These are phyloP conservation scores for Cyclotella atomus DNA, from an alignment of 108 stramenopile genomes.

Conservation along the genomic window DNA sequence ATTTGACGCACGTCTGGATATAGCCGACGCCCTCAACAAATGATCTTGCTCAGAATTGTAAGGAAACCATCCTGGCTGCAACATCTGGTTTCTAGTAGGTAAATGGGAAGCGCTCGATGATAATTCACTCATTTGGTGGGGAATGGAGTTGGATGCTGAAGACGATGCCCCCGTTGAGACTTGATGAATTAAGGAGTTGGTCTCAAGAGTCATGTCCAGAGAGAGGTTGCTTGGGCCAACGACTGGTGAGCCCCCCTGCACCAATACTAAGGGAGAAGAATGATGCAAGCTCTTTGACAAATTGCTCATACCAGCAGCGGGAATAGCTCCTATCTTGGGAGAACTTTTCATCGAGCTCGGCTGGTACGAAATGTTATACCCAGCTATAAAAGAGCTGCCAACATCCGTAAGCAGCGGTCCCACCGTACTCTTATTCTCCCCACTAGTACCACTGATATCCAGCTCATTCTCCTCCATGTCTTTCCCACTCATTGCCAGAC, in stretches of 20 bases:
- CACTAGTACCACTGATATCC: no score
- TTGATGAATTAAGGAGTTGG: background rate
- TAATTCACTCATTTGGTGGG: no score
- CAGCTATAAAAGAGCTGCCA: no score
- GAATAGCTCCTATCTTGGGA: background rate
- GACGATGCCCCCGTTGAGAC: background rate
- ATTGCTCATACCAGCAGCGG: background rate
- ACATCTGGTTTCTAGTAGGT: background rate
- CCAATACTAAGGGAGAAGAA: background rate
- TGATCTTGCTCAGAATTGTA: background rate
- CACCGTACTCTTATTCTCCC: no score
- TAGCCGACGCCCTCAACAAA: background rate
- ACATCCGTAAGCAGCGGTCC: no score
- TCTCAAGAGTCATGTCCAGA: background rate
- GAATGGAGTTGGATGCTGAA: background rate
- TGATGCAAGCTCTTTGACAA: background rate
- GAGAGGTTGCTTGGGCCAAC: no score
- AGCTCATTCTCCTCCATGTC: background rate
- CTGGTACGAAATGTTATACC: no score
- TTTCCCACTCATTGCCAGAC: background rate
- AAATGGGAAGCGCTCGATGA: no score
- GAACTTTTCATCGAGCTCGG: background rate
- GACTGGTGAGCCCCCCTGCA: background rate
- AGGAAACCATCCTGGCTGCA: background rate
- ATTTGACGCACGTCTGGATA: background rate